Conservation (phyloP, 2,329 filamentous ascomycete genomes). For the Dendrostoma leiphaemia region DNA sequence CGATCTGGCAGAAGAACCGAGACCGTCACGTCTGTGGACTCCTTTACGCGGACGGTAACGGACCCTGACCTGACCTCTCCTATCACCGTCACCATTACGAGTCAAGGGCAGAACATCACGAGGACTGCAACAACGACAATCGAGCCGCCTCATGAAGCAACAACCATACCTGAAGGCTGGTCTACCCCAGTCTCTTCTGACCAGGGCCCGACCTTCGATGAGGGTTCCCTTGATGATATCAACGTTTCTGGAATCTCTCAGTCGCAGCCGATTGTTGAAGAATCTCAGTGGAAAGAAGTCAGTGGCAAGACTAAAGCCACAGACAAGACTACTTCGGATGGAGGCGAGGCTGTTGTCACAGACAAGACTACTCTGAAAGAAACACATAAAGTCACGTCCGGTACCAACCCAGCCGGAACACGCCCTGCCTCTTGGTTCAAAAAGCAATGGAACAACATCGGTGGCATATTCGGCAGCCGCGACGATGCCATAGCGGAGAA, state of each 20-base stretch:
- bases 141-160: background rate
- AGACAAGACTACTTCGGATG: too few relatives aligned
- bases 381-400: too few relatives aligned
- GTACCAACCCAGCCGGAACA: too few relatives aligned
- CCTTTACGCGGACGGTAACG: background rate
- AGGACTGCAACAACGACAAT: background rate
- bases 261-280: too few relatives aligned
- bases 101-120: background rate
- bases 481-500: background rate
- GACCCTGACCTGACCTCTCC: background rate
- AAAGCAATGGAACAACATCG: background rate
- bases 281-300: too few relatives aligned
- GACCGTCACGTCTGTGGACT: background rate
- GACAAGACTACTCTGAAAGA: too few relatives aligned
- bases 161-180: background rate
- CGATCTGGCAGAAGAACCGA: background rate
- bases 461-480: background rate
- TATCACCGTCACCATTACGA: background rate
- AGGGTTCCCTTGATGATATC: too few relatives aligned
- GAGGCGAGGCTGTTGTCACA: too few relatives aligned
- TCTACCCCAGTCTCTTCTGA: background rate
- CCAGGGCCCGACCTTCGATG: background rate
- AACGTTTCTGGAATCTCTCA: too few relatives aligned
- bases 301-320: too few relatives aligned
- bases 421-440: background rate